Conservation (phyloP, 345 rosid genomes). For the Aquilaria malaccensis region DNA sequence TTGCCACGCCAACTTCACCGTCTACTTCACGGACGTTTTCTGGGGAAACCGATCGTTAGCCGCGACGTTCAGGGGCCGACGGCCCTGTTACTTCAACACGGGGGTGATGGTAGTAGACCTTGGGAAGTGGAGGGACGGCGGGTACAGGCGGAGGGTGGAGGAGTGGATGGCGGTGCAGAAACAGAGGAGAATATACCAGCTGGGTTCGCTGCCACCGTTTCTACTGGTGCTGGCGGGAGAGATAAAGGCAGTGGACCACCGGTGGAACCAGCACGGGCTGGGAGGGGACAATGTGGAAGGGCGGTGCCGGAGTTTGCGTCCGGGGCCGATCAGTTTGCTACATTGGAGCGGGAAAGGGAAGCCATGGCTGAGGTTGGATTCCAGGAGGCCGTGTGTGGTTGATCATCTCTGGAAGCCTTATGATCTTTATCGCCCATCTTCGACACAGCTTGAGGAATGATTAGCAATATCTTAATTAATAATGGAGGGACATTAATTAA, state of each 20-base stretch:
- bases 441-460: too few relatives aligned
- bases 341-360: slow-evolving; percentile 63
- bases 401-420: slow-evolving; percentile 52
- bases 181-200: slow-evolving; percentile 43
- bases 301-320: slow-evolving; percentile 38
- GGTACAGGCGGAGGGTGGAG: slow-evolving; percentile 39
- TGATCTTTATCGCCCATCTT: slow-evolving; percentile 34
- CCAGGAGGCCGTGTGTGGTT: slow-evolving; percentile 40
- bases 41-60: slow-evolving; percentile 30
- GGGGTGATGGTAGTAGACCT: slow-evolving; percentile 51
- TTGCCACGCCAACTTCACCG: slow-evolving; percentile 41
- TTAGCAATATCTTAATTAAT: too few relatives aligned
- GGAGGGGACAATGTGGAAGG: slow-evolving; percentile 49
- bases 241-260: slow-evolving; percentile 41
- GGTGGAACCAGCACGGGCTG: slow-evolving; percentile 55
- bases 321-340: slow-evolving; percentile 47
- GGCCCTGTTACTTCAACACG: slow-evolving; percentile 42
- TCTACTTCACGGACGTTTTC: slow-evolving; percentile 33
- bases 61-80: slow-evolving; percentile 25
- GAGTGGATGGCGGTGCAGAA: slow-evolving; percentile 50
- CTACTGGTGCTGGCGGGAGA: slow-evolving; percentile 48
- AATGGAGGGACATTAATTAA: too few relatives aligned
- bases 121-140: slow-evolving; percentile 38
- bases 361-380: slow-evolving; percentile 52
- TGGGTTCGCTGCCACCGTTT: slow-evolving; percentile 52